Conservation (phyloP, 371 early-diverging fungal genomes). For the Mortierella sp. region DNA sequence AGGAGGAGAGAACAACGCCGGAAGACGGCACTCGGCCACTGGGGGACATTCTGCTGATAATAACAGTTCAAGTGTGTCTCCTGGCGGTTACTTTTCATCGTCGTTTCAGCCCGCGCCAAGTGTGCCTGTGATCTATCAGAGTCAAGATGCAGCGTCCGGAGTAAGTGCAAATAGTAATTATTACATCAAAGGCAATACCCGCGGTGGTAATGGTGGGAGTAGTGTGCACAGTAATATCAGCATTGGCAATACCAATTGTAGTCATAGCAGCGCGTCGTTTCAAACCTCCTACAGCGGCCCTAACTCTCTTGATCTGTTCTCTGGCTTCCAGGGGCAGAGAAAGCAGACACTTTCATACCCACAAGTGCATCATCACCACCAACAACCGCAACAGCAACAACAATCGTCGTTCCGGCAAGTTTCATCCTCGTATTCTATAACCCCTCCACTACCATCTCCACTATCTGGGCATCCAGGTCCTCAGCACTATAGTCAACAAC, state of each 20-base stretch:
- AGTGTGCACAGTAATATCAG: too few species aligned
- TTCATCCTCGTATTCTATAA: background rate
- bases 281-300: constrained; percentile 2
- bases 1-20: background rate
- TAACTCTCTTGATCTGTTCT: constrained; percentile 7
- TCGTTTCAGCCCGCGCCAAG: constrained; percentile 30
- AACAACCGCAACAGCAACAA: constrained; percentile 9
- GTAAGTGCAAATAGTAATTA: background rate
- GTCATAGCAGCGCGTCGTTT: constrained; percentile 7
- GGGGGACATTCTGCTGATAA: background rate
- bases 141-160: constrained; percentile 8
- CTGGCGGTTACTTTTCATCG: constrained; percentile 16
- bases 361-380: constrained; percentile 4
- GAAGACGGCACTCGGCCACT: constrained; percentile 1
- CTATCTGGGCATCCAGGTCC: constrained; percentile 10
- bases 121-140: constrained; percentile 25
- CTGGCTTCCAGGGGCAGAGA: constrained; percentile 3
- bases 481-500: constrained; percentile 5
- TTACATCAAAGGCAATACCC: background rate
- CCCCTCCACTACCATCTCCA: constrained; percentile 12
- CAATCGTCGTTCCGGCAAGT: background rate
- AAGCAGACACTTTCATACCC: background rate
- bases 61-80: background rate
- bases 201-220: constrained; percentile 2
- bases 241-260: background rate